Evolutionary conservation across 331 rosid genomes (phyloP).

Genomic region (Rhamnella rubrinervis): DNA sequence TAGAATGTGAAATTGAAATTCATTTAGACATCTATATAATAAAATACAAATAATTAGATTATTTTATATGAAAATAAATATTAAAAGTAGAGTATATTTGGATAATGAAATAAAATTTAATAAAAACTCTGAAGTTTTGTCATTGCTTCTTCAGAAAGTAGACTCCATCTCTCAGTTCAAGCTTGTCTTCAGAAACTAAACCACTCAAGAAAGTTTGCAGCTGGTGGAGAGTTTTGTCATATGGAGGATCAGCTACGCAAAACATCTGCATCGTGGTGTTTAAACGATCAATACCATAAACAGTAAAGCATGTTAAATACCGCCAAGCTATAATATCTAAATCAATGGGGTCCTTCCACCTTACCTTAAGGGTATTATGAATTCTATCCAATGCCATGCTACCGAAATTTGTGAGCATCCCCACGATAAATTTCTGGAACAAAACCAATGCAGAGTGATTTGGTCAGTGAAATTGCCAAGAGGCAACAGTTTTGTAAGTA

Average conservation of each 20-base stretch:
- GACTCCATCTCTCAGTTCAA: constrained; percentile 84
- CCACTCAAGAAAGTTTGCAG: constrained; percentile 86
- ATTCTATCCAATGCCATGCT: constrained; percentile 89
- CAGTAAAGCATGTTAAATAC: neutral
- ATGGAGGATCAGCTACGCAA: constrained; percentile 82
- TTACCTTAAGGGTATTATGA: constrained; percentile 94
- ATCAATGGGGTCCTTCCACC: constrained; percentile 13
- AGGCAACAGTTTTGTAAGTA: no score
- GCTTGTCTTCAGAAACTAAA: constrained; percentile 78
- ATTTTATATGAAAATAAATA: no score
- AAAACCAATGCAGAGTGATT: constrained; percentile 19
- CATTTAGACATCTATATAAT: no score
- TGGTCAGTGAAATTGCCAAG: neutral
- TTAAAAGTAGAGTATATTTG: no score
- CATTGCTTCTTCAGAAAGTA: constrained; percentile 61
- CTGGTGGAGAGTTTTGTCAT: constrained; percentile 92
- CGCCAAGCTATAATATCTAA: neutral
- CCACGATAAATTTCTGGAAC: constrained; percentile 83
- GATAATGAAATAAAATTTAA: no score
- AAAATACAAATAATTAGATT: no score
- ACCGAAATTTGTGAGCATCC: constrained; percentile 97
- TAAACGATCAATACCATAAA: neutral
- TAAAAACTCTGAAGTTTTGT: neutral
- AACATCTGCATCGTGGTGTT: constrained; percentile 62
- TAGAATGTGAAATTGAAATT: no score